Evolutionary conservation across 2,329 filamentous ascomycete genomes (phyloP).

Genomic region (Diaporthe sp.): DNA sequence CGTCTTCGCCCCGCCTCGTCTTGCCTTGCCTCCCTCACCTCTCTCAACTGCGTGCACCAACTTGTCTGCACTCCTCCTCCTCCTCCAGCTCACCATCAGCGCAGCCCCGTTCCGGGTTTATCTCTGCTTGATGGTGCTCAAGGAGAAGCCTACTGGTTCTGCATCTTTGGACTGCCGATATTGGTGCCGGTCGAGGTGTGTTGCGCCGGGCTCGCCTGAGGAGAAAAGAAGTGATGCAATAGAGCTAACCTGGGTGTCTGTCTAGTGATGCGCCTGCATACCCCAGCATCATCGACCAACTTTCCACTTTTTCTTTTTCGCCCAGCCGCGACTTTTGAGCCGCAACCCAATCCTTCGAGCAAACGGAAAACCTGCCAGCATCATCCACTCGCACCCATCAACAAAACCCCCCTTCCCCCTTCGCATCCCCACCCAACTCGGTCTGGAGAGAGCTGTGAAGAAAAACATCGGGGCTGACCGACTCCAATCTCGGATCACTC

Average conservation of each 20-base stretch:
- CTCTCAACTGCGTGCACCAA: background rate
- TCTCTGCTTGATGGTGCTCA: background rate
- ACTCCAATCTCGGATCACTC: conserved; percentile 20
- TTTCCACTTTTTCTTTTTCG: conserved; percentile 43
- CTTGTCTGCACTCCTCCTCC: background rate
- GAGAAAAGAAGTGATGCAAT: background rate
- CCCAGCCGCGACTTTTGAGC: conserved; percentile 37
- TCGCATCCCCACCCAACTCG: conserved; percentile 10
- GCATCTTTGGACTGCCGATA: background rate
- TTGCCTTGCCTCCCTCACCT: background rate
- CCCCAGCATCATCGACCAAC: conserved; percentile 33
- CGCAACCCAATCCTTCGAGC: conserved; percentile 9
- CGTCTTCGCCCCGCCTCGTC: background rate
- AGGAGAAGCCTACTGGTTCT: background rate
- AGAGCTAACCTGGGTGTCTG: conserved; percentile 25
- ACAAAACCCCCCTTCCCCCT: background rate
- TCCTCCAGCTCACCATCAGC: background rate
- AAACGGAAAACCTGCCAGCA: conserved; percentile 26
- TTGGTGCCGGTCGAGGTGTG: background rate
- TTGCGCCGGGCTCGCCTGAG: background rate
- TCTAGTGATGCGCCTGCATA: conserved; percentile 27
- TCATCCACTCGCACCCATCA: conserved; percentile 17
- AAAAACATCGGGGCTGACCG: background rate
- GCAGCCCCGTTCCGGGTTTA: background rate
- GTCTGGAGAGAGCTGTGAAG: background rate